phyloP scores from a whole-genome alignment of 768 basidiomycete genomes.

The Lentinula edodes region DNA sequence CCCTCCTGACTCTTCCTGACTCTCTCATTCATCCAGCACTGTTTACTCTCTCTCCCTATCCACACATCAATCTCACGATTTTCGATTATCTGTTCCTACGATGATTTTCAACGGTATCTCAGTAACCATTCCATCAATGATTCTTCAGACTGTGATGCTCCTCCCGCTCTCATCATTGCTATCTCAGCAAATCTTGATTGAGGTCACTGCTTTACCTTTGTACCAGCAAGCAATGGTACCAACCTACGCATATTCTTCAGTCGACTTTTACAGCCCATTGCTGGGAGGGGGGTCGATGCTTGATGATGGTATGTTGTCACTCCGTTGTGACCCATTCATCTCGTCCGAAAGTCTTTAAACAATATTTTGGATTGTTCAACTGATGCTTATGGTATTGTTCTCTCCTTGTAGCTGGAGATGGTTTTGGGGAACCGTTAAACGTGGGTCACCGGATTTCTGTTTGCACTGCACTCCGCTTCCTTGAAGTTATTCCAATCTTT shows the following conservation, averaged over 20 bases:
- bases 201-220: neutral
- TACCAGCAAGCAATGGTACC: neutral
- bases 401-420: neutral
- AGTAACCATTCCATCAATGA: neutral
- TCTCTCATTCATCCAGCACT: neutral
- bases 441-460: slow-evolving; percentile 24
- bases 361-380: slow-evolving; percentile 22
- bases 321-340: neutral
- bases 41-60: too few species aligned
- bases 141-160: neutral
- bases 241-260: slow-evolving; percentile 5
- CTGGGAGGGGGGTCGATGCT: slow-evolving; percentile 61
- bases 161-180: neutral
- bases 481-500: too few species aligned
- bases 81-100: neutral
- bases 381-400: neutral
- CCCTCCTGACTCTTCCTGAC: neutral
- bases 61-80: neutral
- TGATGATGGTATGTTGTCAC: slow-evolving; percentile 36
- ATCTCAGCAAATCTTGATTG: neutral
- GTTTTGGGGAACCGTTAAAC: slow-evolving; percentile 76
- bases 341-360: slow-evolving; percentile 23
- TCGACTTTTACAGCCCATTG: slow-evolving; percentile 39
- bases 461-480: too few species aligned
- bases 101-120: neutral